phyloP scores from a whole-genome alignment of 2,329 filamentous ascomycete genomes.

The Tolypocladium pustulatum region DNA sequence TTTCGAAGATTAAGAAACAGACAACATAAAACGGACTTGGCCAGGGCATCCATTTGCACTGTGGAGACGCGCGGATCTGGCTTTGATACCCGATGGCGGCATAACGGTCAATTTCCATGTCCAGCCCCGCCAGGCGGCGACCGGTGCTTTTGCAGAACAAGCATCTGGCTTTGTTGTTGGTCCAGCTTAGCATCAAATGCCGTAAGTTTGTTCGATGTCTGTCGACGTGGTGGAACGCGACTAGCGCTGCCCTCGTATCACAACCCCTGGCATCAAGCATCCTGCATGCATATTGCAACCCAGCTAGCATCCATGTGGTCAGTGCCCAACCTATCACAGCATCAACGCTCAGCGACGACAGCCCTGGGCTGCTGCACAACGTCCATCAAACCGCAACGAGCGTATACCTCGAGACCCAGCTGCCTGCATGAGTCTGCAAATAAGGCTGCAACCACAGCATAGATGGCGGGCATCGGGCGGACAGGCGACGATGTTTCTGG shows the following conservation, averaged over 20 bases:
- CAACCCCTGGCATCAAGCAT: neutral
- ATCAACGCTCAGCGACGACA: neutral
- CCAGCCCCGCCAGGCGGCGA: neutral
- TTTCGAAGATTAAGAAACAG: neutral
- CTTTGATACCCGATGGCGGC: neutral
- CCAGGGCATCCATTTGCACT: neutral
- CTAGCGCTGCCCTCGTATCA: neutral
- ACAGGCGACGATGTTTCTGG: neutral
- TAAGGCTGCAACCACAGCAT: neutral
- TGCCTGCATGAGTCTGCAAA: neutral
- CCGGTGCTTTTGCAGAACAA: neutral
- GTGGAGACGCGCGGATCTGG: neutral
- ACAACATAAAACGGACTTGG: neutral
- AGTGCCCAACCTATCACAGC: slow-evolving; percentile 1
- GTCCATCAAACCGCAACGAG: neutral
- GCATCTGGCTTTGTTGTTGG: neutral
- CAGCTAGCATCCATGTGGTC: slow-evolving; percentile 1
- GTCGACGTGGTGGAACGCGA: neutral
- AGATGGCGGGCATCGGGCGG: neutral
- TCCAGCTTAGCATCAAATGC: neutral
- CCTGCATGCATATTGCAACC: slow-evolving; percentile 4
- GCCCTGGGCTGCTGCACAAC: neutral
- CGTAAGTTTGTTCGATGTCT: neutral
- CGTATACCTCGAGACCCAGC: neutral
- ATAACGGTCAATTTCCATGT: neutral